phyloP scores from a whole-genome alignment of 495 filamentous ascomycete genomes.

The Penicillium waksmanii region DNA sequence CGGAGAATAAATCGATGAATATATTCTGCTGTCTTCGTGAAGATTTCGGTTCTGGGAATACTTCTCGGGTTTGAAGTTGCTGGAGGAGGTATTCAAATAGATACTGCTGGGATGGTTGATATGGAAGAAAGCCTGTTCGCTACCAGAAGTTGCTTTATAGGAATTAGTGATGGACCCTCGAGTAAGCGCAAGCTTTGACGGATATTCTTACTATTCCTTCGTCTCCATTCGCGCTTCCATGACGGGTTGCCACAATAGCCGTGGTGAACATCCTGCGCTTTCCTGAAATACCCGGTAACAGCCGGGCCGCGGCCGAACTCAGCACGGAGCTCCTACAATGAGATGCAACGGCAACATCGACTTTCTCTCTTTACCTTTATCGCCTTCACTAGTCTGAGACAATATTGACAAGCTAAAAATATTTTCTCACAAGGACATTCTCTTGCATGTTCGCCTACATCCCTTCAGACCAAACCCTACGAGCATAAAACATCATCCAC shows the following conservation, averaged over 20 bases:
- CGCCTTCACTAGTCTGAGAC: not conserved
- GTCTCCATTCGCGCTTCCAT: slow-evolving; percentile 1
- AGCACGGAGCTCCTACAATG: not conserved
- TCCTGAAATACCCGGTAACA: slow-evolving; percentile 30
- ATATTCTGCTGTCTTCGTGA: not conserved
- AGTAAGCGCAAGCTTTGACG: slow-evolving; percentile 14
- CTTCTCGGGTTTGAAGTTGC: not conserved
- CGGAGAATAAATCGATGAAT: not conserved
- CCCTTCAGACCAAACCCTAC: not conserved
- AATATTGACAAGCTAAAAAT: too few relatives aligned
- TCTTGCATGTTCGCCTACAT: not conserved
- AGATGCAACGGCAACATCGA: slow-evolving; percentile 7
- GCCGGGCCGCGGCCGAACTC: slow-evolving; percentile 17
- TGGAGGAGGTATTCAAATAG: not conserved
- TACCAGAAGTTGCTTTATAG: slow-evolving; percentile 6
- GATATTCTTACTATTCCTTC: slow-evolving; percentile 11
- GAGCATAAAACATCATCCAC: slow-evolving; percentile 1
- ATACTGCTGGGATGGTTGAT: slow-evolving; percentile 5
- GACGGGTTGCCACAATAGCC: slow-evolving; percentile 2
- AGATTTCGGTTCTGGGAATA: not conserved
- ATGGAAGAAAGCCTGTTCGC: not conserved
- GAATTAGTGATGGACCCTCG: slow-evolving; percentile 5
- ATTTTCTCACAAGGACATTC: not conserved
- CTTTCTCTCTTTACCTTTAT: slow-evolving; percentile 5
- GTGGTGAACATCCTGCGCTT: slow-evolving; percentile 19